Conservation (phyloP, 2,329 filamentous ascomycete genomes). For the Sporothrix humicola region DNA sequence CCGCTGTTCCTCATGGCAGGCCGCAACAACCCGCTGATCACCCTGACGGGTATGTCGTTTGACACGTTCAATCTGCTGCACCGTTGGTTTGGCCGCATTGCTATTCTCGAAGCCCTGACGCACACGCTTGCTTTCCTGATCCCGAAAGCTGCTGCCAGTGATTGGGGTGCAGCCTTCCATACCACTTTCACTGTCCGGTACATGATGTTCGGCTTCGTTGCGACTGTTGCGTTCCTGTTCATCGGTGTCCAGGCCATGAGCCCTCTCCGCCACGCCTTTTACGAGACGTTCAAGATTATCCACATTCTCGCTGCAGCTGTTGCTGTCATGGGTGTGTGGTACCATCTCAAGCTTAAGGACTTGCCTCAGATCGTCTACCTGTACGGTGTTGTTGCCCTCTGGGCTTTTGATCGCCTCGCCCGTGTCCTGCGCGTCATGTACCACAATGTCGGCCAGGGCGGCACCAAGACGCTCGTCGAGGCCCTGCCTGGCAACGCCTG, state of each 20-base stretch:
- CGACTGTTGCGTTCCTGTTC: slow-evolving; percentile 63
- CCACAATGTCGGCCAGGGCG: slow-evolving; percentile 69
- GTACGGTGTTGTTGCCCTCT: slow-evolving; percentile 67
- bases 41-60: slow-evolving; percentile 73
- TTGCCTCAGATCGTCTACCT: slow-evolving; percentile 64
- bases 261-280: slow-evolving; percentile 75
- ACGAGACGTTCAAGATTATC: slow-evolving; percentile 76
- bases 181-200: slow-evolving; percentile 50
- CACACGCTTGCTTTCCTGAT: slow-evolving; percentile 68
- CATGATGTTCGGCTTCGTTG: slow-evolving; percentile 68
- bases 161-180: slow-evolving; percentile 56
- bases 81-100: slow-evolving; percentile 79
- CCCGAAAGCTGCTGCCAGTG: slow-evolving; percentile 48
- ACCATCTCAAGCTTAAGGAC: slow-evolving; percentile 64
- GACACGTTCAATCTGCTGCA: slow-evolving; percentile 84
- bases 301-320: slow-evolving; percentile 70
- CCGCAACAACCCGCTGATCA: slow-evolving; percentile 79
- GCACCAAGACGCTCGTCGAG: slow-evolving; percentile 73
- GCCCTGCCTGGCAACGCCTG: slow-evolving; percentile 77
- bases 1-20: slow-evolving; percentile 76
- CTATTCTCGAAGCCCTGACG: slow-evolving; percentile 69
- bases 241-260: slow-evolving; percentile 73
- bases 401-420: slow-evolving; percentile 66
- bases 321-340: slow-evolving; percentile 68
- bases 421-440: slow-evolving; percentile 67